Conservation (phyloP, 2,329 filamentous ascomycete genomes). For the Exophiala sp. region DNA sequence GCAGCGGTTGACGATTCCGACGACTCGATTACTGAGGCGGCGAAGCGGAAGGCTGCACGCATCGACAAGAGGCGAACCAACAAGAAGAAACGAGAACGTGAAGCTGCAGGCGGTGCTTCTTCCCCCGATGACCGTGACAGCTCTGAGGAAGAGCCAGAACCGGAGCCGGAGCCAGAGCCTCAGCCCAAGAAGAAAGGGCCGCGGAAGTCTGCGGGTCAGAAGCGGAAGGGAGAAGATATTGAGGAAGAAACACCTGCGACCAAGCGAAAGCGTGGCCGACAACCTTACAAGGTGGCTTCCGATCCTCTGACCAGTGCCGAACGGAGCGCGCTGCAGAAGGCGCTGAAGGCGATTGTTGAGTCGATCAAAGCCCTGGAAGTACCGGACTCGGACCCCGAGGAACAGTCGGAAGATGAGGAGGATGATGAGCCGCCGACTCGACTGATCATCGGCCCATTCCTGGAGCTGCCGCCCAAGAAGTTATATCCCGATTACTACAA, state of each 20-base stretch:
- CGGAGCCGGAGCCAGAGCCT: too few relatives aligned
- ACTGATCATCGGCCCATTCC: slow-evolving; percentile 86
- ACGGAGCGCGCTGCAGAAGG: slow-evolving; percentile 70
- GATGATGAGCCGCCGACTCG: slow-evolving; percentile 57
- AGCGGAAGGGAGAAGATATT: slow-evolving; percentile 74
- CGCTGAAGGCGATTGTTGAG: slow-evolving; percentile 71
- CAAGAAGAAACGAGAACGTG: slow-evolving; percentile 56
- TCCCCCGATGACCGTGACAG: slow-evolving; percentile 76
- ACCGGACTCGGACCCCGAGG: slow-evolving; percentile 52
- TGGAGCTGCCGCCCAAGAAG: slow-evolving; percentile 81
- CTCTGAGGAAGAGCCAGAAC: slow-evolving; percentile 48
- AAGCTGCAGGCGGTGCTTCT: slow-evolving; percentile 50
- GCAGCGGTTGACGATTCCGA: slow-evolving; percentile 97
- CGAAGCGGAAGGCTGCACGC: slow-evolving; percentile 78
- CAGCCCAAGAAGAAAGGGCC: slow-evolving; percentile 66
- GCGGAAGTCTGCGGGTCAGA: slow-evolving; percentile 72
- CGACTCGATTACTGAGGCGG: slow-evolving; percentile 86
- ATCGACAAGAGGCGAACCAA: slow-evolving; percentile 75
- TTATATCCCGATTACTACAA: slow-evolving; percentile 94
- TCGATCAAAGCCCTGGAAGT: slow-evolving; percentile 78
- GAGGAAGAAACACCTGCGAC: slow-evolving; percentile 73
- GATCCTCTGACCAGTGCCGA: slow-evolving; percentile 63
- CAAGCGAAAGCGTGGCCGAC: slow-evolving; percentile 67
- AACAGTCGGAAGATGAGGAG: slow-evolving; percentile 46
- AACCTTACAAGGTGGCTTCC: slow-evolving; percentile 58